Percentiles rank a stretch among this genome's conserved stretches.
Evolutionary conservation across 257 asterid species (phyloP).

Genomic region (Forsythia viridissima): DNA sequence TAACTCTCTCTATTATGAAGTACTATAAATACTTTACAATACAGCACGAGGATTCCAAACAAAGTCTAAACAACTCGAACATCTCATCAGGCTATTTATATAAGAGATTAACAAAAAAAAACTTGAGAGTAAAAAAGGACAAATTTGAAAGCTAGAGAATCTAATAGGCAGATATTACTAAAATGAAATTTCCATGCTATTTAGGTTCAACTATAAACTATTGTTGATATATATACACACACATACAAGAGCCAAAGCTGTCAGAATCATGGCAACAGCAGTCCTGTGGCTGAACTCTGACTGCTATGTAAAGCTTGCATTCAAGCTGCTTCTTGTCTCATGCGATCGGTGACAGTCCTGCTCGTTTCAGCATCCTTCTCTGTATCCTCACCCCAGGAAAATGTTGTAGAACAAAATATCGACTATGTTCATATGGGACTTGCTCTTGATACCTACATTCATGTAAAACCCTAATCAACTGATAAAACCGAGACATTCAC

Average conservation of each 20-base stretch:
- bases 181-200: background rate
- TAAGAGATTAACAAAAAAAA: no score
- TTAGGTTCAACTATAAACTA: background rate
- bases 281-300: background rate
- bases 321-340: background rate
- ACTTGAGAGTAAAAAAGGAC: background rate
- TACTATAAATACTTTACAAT: no score
- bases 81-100: no score
- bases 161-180: no score
- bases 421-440: slow-evolving; percentile 60
- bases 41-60: no score
- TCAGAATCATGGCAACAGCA: slow-evolving; percentile 5
- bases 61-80: no score
- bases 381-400: background rate
- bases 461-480: background rate
- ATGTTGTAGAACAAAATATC: background rate
- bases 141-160: background rate
- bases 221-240: slow-evolving; percentile 17
- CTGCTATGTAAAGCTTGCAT: background rate
- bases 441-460: slow-evolving; percentile 77
- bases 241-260: slow-evolving; percentile 18
- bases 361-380: background rate
- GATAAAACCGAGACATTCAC: background rate
- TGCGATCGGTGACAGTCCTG: background rate
- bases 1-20: no score